Base-by-base conservation (phyloP, 2,329 filamentous ascomycete species). In the Cercospora sp. region DNA sequence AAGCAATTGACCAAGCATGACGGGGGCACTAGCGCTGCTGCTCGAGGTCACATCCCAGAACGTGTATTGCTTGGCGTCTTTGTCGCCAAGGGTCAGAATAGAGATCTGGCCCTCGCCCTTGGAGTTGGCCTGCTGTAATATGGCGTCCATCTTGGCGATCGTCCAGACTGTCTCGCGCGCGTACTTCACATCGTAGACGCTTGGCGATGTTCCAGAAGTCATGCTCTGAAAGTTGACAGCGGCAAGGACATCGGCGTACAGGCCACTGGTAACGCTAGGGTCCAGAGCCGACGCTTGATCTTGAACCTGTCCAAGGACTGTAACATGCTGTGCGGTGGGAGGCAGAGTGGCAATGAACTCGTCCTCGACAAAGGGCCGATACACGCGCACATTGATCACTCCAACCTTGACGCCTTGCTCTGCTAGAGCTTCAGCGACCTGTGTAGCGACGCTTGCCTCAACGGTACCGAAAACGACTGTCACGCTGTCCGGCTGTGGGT, bases 321-420 rank as follows among this genome's bases (percentile, higher is more conserved):
- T 90, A 72, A 99, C 86, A 70, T 87, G 91, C 80, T 88, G 88
- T 58, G 90, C 87, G 40, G 91, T 91, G 73, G 88, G 84, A 36
- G 95, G 93, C 30, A 99, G 86, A 10, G 88, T 87, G 73, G 90
- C 89, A 71, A 98, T 84, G 85, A 99, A 98, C 62, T 92, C 91
- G 78, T 97, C 93, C 82, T 99, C 95, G 33, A 95, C 88, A 77
- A 99, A 98, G 16, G 95, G 95, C 53, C 94, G 89, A 84, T 98
- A 99, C 65, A 99, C 86, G 71, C 95, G 91, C 58, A 98, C 94
- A 75, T 92, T 94, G 80, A 99, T 85, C 45, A 94, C 91, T 75
- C 95, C 95, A 69, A 97, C 87, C 82, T 90, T 92, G 77, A 87
- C 86, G 72, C 90, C 93, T 71, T 90, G 86, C 71, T 87, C 86